phyloP scores from a whole-genome alignment of 2,329 filamentous ascomycete species.

The Epichloe gansuensis region DNA sequence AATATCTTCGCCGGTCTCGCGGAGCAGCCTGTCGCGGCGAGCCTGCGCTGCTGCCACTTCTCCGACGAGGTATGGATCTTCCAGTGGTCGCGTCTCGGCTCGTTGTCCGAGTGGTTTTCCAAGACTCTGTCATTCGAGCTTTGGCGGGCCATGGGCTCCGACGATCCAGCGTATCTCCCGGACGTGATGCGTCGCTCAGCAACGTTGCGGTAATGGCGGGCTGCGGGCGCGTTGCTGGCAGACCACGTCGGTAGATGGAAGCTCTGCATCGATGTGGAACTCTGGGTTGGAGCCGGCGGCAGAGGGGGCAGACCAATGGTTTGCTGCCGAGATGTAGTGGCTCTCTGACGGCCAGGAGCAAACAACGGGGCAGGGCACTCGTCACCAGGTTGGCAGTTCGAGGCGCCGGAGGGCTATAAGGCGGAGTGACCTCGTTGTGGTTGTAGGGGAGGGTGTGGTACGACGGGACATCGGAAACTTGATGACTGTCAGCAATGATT shows the following conservation, averaged over 20 bases:
- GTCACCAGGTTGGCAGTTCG: constrained; percentile 3
- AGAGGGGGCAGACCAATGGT: constrained; percentile 39
- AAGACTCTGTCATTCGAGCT: background rate
- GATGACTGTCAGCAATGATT: background rate
- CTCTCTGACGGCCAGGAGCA: constrained; percentile 9
- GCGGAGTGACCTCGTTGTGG: constrained; percentile 32
- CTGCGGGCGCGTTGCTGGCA: constrained; percentile 38
- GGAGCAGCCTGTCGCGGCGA: constrained; percentile 42
- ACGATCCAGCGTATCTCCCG: constrained; percentile 22
- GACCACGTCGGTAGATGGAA: constrained; percentile 51
- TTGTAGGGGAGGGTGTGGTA: constrained; percentile 46
- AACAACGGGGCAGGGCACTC: constrained; percentile 3
- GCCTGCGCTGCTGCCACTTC: constrained; percentile 49
- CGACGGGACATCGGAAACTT: constrained; percentile 52
- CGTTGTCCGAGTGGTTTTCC: background rate
- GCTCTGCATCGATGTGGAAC: constrained; percentile 32
- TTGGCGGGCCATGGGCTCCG: constrained; percentile 14
- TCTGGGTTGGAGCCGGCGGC: constrained; percentile 26
- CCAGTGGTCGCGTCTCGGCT: constrained; percentile 35
- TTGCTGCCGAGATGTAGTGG: constrained; percentile 18
- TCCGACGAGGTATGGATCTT: constrained; percentile 57
- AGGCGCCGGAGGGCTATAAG: constrained; percentile 31
- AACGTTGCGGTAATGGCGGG: constrained; percentile 51
- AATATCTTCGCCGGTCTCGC: constrained; percentile 42
- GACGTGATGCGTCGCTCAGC: constrained; percentile 47